Evolutionary conservation across 2,329 filamentous ascomycete genomes (phyloP).

Genomic region (Leptosphaerulina australis): DNA sequence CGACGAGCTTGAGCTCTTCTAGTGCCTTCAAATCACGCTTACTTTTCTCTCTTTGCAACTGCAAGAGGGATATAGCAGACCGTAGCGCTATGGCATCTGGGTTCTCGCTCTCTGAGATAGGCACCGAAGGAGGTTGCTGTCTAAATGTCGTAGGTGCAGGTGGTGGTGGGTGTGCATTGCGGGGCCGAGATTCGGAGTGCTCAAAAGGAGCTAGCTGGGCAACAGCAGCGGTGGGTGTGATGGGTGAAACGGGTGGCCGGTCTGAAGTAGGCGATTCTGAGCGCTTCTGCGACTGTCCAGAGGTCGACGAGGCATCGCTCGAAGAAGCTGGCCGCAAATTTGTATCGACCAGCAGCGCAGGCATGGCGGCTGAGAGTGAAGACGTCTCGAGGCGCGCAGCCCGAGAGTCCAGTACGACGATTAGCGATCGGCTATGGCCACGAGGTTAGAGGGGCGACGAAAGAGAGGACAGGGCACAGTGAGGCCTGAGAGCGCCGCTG

Average conservation of each 20-base stretch:
- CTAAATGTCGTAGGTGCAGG: conserved; percentile 43
- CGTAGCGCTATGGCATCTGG: conserved; percentile 86
- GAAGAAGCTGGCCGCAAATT: conserved; percentile 33
- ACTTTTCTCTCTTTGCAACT: conserved; percentile 82
- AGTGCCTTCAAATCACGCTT: conserved; percentile 75
- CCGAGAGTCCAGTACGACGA: conserved; percentile 24
- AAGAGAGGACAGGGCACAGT: conserved; percentile 1
- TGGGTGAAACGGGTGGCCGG: conserved; percentile 49
- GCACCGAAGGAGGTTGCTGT: conserved; percentile 51
- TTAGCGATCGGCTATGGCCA: conserved; percentile 12
- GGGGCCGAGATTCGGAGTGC: conserved; percentile 32
- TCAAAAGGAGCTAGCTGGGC: conserved; percentile 45
- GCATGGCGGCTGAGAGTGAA: conserved; percentile 43
- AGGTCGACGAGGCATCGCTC: conserved; percentile 32
- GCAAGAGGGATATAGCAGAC: conserved; percentile 83
- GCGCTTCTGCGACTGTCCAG: conserved; percentile 29
- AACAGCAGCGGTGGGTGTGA: conserved; percentile 46
- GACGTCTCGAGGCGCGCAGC: conserved; percentile 27
- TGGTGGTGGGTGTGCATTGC: conserved; percentile 36
- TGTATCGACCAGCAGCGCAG: conserved; percentile 45
- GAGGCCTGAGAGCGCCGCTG: conserved; percentile 4
- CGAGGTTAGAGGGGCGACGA: conserved; percentile 14
- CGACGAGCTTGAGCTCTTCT: conserved; percentile 71
- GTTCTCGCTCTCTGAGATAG: conserved; percentile 63
- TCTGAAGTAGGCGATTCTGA: conserved; percentile 43